Conservation (phyloP, 192 early-diverging fungal species). For the Dimargaris xerosporica region DNA sequence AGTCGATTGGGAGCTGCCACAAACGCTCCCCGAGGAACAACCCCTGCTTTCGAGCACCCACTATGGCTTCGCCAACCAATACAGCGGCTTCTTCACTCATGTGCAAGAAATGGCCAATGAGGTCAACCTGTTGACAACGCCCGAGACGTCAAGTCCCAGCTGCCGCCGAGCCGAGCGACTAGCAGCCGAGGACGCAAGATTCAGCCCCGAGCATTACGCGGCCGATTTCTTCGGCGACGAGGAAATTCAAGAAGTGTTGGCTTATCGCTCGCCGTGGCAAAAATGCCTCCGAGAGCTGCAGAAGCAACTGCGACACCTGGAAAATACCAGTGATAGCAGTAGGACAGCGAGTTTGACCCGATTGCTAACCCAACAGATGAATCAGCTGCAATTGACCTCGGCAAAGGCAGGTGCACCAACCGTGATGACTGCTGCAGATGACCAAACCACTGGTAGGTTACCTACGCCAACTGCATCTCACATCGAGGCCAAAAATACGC, state of each 20-base stretch:
- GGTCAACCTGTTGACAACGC: constrained; percentile 40
- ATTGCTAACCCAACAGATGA: no score
- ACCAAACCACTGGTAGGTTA: no score
- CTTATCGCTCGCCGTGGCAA: background rate
- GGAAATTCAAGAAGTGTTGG: background rate
- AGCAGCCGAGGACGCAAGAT: constrained; percentile 61
- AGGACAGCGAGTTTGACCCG: no score
- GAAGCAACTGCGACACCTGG: no score
- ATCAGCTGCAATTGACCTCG: no score
- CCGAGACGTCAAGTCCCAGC: constrained; percentile 29
- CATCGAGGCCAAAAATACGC: no score
- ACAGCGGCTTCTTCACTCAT: constrained; percentile 60
- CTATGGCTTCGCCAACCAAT: constrained; percentile 88
- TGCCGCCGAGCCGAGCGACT: constrained; percentile 43
- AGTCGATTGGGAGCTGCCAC: constrained; percentile 81
- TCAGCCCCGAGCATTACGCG: constrained; percentile 88
- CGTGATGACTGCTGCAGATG: no score
- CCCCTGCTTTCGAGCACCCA: constrained; percentile 18
- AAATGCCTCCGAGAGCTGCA: background rate
- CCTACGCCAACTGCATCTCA: no score
- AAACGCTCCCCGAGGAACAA: constrained; percentile 36
- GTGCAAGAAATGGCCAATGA: constrained; percentile 57
- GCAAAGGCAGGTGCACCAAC: no score
- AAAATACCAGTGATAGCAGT: no score
- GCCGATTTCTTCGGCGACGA: constrained; percentile 17